phyloP scores from a whole-genome alignment of 257 asterid species.

The Cinchona pubescens region DNA sequence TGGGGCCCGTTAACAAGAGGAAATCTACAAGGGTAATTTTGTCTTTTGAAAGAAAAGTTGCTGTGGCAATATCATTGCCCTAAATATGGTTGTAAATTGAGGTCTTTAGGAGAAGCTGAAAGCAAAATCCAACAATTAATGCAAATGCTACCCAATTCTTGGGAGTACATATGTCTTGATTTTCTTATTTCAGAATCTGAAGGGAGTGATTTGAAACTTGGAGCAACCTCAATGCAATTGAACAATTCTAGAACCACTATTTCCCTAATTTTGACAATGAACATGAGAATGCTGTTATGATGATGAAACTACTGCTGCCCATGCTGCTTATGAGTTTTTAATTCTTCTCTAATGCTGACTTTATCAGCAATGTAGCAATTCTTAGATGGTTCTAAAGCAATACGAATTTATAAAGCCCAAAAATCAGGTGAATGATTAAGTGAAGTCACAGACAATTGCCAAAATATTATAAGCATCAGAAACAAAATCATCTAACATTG shows the following conservation, averaged over 20 bases:
- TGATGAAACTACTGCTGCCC: not conserved
- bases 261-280: not conserved
- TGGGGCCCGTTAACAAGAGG: no score
- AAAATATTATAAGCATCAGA: not conserved
- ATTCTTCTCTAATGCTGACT: not conserved
- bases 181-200: not conserved
- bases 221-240: not conserved
- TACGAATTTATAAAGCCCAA: not conserved
- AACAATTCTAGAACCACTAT: not conserved
- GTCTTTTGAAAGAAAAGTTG: no score
- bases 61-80: no score
- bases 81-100: not conserved
- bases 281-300: not conserved
- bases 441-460: not conserved
- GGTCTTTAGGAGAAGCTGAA: not conserved
- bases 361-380: no score
- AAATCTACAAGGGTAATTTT: no score
- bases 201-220: not conserved
- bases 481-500: not conserved
- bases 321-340: not conserved
- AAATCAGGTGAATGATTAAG: not conserved
- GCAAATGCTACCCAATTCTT: not conserved
- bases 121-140: not conserved
- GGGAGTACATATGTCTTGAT: not conserved
- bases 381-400: not conserved